A percentile compares a stretch with the other conserved stretches of the same genome.
Conservation (phyloP, 257 asterid genomes). For the Solanum ahanhuiri region DNA sequence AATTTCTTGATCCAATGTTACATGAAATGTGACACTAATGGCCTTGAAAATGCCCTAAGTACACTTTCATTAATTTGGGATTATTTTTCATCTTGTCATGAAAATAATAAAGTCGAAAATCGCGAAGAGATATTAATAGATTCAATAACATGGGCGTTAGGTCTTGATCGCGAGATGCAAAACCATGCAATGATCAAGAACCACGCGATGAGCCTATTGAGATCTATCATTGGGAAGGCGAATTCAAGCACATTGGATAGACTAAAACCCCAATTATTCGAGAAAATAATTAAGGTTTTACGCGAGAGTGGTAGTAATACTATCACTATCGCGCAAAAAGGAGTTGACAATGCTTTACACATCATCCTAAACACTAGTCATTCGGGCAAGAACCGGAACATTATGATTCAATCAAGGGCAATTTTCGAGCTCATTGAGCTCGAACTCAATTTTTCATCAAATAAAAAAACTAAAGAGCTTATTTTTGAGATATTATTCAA, state of each 20-base stretch:
- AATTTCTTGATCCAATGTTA: slow-evolving; percentile 14
- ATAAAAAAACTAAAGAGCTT: slow-evolving; percentile 32
- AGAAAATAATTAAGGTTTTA: neutral
- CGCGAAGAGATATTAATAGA: slow-evolving; percentile 13
- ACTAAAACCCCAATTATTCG: slow-evolving; percentile 28
- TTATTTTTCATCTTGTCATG: neutral
- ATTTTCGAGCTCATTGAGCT: slow-evolving; percentile 34
- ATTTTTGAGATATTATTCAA: slow-evolving; percentile 30
- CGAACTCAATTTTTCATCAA: slow-evolving; percentile 11
- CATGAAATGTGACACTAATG: neutral
- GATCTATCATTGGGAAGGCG: slow-evolving; percentile 4
- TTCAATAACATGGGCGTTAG: slow-evolving; percentile 29
- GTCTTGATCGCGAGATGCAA: neutral
- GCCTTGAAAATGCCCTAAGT: slow-evolving; percentile 24
- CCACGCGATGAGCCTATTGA: neutral
- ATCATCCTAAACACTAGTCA: slow-evolving; percentile 24
- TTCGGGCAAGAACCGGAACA: slow-evolving; percentile 32
- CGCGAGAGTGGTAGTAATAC: neutral
- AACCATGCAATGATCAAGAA: neutral
- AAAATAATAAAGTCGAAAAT: neutral
- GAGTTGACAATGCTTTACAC: slow-evolving; percentile 17
- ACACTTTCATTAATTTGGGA: slow-evolving; percentile 12
- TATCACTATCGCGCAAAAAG: neutral
- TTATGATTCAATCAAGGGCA: slow-evolving; percentile 32
- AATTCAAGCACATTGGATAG: slow-evolving; percentile 6